A percentile compares a stretch with the other conserved stretches of the same genome.
Conservation (phyloP, 2,329 filamentous ascomycete genomes). For the Microsporum canis region DNA sequence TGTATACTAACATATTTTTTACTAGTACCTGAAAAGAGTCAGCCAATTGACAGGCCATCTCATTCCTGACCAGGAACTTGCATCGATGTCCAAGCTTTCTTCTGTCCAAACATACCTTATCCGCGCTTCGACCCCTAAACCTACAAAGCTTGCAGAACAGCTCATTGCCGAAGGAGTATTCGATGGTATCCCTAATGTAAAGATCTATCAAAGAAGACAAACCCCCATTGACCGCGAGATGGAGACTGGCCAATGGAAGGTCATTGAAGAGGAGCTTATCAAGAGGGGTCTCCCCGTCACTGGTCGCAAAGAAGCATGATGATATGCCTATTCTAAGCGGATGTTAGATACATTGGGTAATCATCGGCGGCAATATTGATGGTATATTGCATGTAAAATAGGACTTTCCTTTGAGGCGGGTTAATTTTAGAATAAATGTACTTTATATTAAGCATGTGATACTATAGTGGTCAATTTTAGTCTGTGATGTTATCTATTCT, state of each 20-base stretch:
- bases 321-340: not conserved
- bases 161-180: conserved; percentile 42
- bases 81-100: conserved; percentile 43
- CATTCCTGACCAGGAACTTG: conserved; percentile 59
- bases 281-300: conserved; percentile 49
- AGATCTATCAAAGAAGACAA: conserved; percentile 51
- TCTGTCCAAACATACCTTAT: conserved; percentile 44
- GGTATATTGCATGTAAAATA: not conserved
- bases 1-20: conserved; percentile 13
- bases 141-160: conserved; percentile 50
- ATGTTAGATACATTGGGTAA: not conserved
- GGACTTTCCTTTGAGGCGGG: not conserved
- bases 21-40: conserved; percentile 66
- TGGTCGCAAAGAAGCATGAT: not conserved
- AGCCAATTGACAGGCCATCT: conserved; percentile 69
- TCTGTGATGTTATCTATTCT: not conserved
- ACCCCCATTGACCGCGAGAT: conserved; percentile 63
- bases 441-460: not conserved
- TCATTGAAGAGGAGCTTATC: conserved; percentile 60
- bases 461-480: not conserved
- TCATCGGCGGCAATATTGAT: not conserved
- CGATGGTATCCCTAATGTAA: conserved; percentile 55
- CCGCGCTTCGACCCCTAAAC: conserved; percentile 26
- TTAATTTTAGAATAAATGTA: conserved; percentile 4
- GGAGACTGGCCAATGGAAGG: conserved; percentile 63